These are phyloP conservation scores for Phytopythium boreale DNA, from an alignment of 352 stramenopile species.

Conservation along the genomic window DNA sequence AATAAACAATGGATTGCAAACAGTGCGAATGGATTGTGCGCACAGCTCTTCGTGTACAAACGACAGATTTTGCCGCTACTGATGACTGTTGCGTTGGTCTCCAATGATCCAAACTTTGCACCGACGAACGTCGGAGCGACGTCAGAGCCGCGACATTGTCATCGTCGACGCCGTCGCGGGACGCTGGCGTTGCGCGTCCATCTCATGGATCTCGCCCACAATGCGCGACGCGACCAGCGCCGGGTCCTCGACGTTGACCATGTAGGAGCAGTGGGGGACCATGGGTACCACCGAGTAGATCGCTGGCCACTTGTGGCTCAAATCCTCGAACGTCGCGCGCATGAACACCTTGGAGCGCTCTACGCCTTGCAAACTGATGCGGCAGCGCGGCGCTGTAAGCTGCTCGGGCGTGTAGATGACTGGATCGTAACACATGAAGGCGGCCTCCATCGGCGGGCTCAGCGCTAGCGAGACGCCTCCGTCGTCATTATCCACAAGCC, in stretches of 20 bases:
- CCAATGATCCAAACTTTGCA: not conserved
- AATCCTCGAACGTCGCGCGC: conserved; percentile 5
- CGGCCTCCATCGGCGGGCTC: conserved; percentile 9
- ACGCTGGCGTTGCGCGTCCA: not conserved
- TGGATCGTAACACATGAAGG: conserved; percentile 12
- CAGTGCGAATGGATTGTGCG: too few relatives aligned
- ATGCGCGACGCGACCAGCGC: conserved; percentile 8
- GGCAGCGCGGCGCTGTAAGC: conserved; percentile 10
- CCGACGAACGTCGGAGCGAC: not conserved
- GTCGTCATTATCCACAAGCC: not conserved
- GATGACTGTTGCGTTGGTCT: too few relatives aligned
- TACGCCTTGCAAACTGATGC: conserved; percentile 14
- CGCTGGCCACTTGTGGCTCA: conserved; percentile 13
- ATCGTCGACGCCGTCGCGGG: not conserved
- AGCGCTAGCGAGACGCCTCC: conserved; percentile 8
- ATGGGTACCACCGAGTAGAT: conserved; percentile 14
- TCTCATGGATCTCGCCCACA: conserved; percentile 6
- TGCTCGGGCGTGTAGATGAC: conserved; percentile 10
- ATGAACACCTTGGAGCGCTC: conserved; percentile 19
- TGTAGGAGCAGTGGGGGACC: conserved; percentile 15
- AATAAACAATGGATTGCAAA: not conserved
- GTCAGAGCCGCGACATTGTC: not conserved
- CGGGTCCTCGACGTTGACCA: conserved; percentile 26
- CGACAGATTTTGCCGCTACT: too few relatives aligned
- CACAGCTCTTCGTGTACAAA: too few relatives aligned